Evolutionary conservation across 805 yeast genomes (phyloP), one percentile per base, ranked within the genome.

Genomic region (Candida insectalens): DNA sequence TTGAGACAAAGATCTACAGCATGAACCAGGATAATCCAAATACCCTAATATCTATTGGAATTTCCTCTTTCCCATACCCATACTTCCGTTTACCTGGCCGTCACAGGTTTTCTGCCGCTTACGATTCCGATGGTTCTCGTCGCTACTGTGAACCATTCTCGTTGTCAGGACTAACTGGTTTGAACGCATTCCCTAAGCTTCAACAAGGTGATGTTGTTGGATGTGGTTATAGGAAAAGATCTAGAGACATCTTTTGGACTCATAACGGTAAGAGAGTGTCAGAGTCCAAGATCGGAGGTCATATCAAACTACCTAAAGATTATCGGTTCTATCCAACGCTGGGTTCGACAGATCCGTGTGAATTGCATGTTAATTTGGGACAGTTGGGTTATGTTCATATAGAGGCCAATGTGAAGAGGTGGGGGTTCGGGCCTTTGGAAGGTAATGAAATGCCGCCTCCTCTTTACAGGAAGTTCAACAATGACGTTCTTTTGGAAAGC

Each of bases 391-490:
- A 73, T 58, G 96, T 88, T 2, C 85, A 71, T 50, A 83, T 88
- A 32, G 96, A 88, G 51, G 96, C 84, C 2, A 85, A 87, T 51
- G 95, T 88, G 25, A 87, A 87, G 53, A 85, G 83, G 53, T 87
- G 96, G 96, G 95, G 95, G 5, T 79, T 81, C 47, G 95, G 94
- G n/a, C 89, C 92, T 3, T 67, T 80, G 26, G 83, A 79, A 44
- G 98, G 97, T 2, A 71, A 69, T 32, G 80, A 87, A 38, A 80
- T 94, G 3, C 94, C 97, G 4, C 95, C 97, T 3, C 98, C 98
- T 1, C 79, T 92, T 7, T 89, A 89, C 57, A 83, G 83, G 32
- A 74, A 77, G 37, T 87, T 77, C 47, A 75, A 73, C 29, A 77
- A 77, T 30, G 95, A 88, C 51, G 74, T 87, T 4, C 56, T 89